Evolutionary conservation across 1,284 basidiomycete species (phyloP).

Genomic region (Ceratobasidium sp.): DNA sequence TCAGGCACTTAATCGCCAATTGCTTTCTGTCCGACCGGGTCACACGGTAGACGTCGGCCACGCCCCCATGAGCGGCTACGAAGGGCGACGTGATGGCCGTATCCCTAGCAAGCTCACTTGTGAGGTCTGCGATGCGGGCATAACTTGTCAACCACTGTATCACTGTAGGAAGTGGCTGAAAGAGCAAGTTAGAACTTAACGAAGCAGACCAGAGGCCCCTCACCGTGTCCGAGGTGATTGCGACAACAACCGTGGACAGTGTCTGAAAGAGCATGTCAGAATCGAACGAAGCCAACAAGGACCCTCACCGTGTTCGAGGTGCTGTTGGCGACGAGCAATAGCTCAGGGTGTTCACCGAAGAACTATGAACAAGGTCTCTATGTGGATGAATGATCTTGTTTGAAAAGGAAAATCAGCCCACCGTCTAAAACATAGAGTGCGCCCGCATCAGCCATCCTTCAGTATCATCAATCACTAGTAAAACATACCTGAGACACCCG

Average conservation of each 20-base stretch:
- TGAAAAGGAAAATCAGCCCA: no score
- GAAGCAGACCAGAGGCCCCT: no score
- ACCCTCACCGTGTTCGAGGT: not conserved
- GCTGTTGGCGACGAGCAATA: not conserved
- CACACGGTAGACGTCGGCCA: not conserved
- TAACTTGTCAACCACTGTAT: not conserved
- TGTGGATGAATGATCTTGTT: no score
- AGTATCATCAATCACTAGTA: no score
- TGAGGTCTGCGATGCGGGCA: not conserved
- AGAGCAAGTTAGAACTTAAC: no score
- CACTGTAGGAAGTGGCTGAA: not conserved
- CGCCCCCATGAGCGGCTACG: not conserved
- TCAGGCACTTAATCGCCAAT: not conserved
- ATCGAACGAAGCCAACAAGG: not conserved
- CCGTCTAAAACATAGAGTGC: no score
- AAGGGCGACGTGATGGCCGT: not conserved
- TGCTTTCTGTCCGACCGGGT: not conserved
- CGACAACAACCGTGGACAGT: no score
- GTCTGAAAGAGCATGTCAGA: not conserved
- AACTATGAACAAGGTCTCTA: not conserved
- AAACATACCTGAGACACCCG: no score
- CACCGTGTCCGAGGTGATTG: no score
- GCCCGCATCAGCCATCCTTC: no score
- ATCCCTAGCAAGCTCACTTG: not conserved
- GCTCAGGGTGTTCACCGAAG: slow-evolving; percentile 1